Evolutionary conservation across 2,329 filamentous ascomycete genomes (phyloP).

Genomic region (Fusarium decemcellulare): DNA sequence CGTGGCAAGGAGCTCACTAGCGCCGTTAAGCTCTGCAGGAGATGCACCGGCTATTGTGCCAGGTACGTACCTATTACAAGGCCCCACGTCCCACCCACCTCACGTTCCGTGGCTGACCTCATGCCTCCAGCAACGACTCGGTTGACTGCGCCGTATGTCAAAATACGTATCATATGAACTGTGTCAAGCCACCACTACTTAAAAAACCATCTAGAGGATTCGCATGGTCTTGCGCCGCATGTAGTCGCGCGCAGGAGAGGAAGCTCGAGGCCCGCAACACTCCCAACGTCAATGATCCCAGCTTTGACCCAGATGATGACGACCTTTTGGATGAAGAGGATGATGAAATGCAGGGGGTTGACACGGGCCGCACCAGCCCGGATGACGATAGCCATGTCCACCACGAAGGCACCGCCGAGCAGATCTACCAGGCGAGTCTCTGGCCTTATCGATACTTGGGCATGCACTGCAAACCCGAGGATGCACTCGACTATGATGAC

Average conservation of each 20-base stretch:
- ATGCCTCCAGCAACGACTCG: conserved; percentile 80
- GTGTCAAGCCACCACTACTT: conserved; percentile 89
- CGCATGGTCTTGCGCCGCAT: conserved; percentile 97
- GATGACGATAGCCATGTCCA: conserved; percentile 69
- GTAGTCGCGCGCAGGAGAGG: conserved; percentile 94
- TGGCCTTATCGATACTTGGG: conserved; percentile 98
- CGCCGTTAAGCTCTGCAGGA: conserved; percentile 95
- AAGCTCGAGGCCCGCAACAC: conserved; percentile 93
- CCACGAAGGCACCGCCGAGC: conserved; percentile 80
- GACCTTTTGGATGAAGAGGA: conserved; percentile 79
- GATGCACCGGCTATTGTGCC: conserved; percentile 91
- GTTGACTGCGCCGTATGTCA: conserved; percentile 97
- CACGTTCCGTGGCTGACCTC: conserved; percentile 43
- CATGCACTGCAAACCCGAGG: conserved; percentile 94
- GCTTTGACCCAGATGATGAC: conserved; percentile 76
- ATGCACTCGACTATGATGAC: conserved; percentile 96
- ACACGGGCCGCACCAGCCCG: conserved; percentile 76
- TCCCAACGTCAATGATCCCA: conserved; percentile 79
- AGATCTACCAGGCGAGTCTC: conserved; percentile 91
- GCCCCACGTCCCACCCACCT: conserved; percentile 33
- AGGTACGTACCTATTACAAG: conserved; percentile 70
- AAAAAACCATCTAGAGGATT: conserved; percentile 99
- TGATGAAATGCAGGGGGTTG: conserved; percentile 69
- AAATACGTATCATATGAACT: conserved; percentile 98
- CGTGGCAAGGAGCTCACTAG: conserved; percentile 96